Conservation (phyloP, 108 stramenopile species). For the Craspedostauros australis region DNA sequence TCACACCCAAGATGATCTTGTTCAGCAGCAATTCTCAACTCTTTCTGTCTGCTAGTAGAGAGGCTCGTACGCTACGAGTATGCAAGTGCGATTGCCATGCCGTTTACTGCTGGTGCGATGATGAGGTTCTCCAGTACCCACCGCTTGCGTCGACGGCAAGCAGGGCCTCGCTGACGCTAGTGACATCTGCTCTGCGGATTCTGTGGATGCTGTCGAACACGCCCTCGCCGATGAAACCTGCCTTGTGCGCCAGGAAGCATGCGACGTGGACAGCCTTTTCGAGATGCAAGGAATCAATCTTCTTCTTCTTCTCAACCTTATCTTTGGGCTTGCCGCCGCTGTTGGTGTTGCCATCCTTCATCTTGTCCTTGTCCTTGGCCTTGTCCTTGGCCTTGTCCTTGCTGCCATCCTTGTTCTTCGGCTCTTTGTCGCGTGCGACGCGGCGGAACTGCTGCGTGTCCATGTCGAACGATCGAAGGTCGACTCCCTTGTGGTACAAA, state of each 20-base stretch:
- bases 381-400: conserved; percentile 27
- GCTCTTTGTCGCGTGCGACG: conserved; percentile 57
- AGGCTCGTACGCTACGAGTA: too few species aligned
- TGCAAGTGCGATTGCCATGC: too few species aligned
- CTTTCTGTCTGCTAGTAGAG: too few species aligned
- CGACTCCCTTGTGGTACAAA: conserved; percentile 67
- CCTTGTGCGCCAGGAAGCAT: conserved; percentile 74
- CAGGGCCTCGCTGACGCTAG: conserved; percentile 42
- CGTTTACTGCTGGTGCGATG: too few species aligned
- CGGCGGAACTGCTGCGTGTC: conserved; percentile 88
- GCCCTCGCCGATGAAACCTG: conserved; percentile 70
- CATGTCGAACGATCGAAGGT: conserved; percentile 69
- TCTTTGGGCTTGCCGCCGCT: conserved; percentile 2
- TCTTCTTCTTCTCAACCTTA: conserved; percentile 51
- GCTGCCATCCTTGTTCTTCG: conserved; percentile 18
- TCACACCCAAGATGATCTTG: too few species aligned
- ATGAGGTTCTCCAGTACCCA: conserved; percentile 17
- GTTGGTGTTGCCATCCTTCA: too few species aligned
- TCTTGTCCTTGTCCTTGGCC: conserved; percentile 39
- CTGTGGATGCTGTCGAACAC: conserved; percentile 72
- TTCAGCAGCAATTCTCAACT: too few species aligned
- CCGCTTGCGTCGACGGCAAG: conserved; percentile 31
- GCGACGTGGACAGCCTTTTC: conserved; percentile 65
- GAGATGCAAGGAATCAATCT: conserved; percentile 66
- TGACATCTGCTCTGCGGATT: conserved; percentile 59